Percentiles rank a stretch among this genome's conserved stretches.
phyloP scores from a whole-genome alignment of 495 filamentous ascomycete genomes.

The Aspergillus mulundensis region DNA sequence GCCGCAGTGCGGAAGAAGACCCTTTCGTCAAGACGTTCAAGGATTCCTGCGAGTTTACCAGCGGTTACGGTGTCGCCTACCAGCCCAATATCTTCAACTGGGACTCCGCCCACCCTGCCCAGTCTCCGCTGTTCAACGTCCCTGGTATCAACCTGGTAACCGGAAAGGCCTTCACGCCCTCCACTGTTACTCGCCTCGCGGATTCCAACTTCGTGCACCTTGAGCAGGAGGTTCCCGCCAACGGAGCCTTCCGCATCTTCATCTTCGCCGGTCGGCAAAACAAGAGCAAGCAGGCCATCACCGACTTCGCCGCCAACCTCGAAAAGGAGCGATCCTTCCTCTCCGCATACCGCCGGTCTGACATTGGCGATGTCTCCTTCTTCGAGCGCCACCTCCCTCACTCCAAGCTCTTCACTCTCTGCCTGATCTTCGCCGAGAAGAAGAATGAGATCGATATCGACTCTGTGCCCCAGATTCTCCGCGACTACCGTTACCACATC shows the following conservation, averaged over 20 bases:
- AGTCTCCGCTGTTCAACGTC: slow-evolving; percentile 63
- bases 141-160: slow-evolving; percentile 56
- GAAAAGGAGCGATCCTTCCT: slow-evolving; percentile 66
- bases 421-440: slow-evolving; percentile 63
- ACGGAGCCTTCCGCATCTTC: slow-evolving; percentile 83
- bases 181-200: slow-evolving; percentile 74
- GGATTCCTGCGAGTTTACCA: slow-evolving; percentile 61
- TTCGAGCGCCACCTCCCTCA: slow-evolving; percentile 82
- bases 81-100: slow-evolving; percentile 64
- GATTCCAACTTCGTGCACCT: slow-evolving; percentile 84
- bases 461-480: slow-evolving; percentile 61
- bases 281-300: slow-evolving; percentile 55
- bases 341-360: slow-evolving; percentile 54
- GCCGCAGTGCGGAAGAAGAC: slow-evolving; percentile 43
- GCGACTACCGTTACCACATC: slow-evolving; percentile 74
- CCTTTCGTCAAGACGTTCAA: slow-evolving; percentile 65
- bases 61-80: slow-evolving; percentile 62
- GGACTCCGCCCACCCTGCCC: slow-evolving; percentile 65
- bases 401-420: slow-evolving; percentile 73
- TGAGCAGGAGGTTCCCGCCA: slow-evolving; percentile 82
- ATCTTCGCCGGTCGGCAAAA: slow-evolving; percentile 71
- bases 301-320: slow-evolving; percentile 63
- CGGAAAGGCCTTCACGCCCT: slow-evolving; percentile 68
- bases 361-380: slow-evolving; percentile 62
- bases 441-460: slow-evolving; percentile 63